A percentile compares a stretch with the other conserved stretches of the same genome.
These are phyloP conservation scores for Oryza brachyantha DNA, from an alignment of 176 grass and related monocot genomes.

Conservation along the genomic window DNA sequence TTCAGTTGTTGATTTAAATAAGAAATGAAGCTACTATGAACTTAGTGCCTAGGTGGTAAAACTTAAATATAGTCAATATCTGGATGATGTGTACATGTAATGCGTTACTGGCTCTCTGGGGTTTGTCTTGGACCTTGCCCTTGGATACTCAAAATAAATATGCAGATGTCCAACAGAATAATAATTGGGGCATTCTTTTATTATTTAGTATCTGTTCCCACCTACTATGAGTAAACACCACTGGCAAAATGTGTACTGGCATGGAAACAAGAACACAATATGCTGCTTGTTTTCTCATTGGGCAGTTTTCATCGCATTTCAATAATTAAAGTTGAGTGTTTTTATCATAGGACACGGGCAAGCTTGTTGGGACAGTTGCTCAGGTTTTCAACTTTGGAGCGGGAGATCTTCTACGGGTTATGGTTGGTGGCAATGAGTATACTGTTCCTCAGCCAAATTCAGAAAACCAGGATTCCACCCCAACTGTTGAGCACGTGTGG, in stretches of 20 bases:
- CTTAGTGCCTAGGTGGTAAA: not conserved
- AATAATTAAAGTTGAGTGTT: slow-evolving; percentile 2
- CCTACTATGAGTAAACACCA: not conserved
- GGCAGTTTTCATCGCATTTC: not conserved
- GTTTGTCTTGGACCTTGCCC: not conserved
- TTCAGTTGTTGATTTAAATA: slow-evolving; percentile 16
- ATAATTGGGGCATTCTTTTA: not conserved
- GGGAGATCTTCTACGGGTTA: slow-evolving; percentile 79
- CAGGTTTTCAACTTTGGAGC: slow-evolving; percentile 76
- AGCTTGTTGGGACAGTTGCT: slow-evolving; percentile 65
- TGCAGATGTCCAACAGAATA: not conserved
- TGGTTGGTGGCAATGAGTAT: slow-evolving; percentile 29
- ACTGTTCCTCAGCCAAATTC: slow-evolving; percentile 15
- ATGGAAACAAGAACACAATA: not conserved
- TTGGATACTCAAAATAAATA: not conserved
- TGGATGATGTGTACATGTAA: not conserved
- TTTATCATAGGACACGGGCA: slow-evolving; percentile 62
- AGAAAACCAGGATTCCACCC: slow-evolving; percentile 37
- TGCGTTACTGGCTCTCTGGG: not conserved
- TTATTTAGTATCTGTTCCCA: not conserved
- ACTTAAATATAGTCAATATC: not conserved
- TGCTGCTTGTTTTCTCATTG: not conserved
- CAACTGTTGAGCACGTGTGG: slow-evolving; percentile 57
- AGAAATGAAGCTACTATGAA: slow-evolving; percentile 7
- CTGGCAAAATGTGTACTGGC: not conserved